Conservation (phyloP, 352 stramenopile genomes). For the Halophytophthora batemanensis region DNA sequence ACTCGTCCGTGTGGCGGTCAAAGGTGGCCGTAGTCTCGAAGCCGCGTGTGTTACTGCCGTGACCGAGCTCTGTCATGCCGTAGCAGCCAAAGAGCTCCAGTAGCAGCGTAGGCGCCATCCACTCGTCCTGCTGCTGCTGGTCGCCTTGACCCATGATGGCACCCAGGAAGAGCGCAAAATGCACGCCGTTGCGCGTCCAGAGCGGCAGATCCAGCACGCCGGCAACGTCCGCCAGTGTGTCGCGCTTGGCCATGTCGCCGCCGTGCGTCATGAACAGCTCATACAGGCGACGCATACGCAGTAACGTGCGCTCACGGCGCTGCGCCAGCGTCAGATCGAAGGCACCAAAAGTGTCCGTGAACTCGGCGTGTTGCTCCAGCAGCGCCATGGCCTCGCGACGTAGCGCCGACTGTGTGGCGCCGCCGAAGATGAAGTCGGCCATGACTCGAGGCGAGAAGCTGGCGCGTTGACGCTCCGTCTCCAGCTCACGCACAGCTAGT, state of each 20-base stretch:
- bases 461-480: constrained; percentile 38
- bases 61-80: constrained; percentile 91
- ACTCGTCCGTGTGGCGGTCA: constrained; percentile 83
- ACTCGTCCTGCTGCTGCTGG: constrained; percentile 81
- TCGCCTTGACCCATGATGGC: constrained; percentile 72
- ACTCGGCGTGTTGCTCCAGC: constrained; percentile 43
- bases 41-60: constrained; percentile 81
- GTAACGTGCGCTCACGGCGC: constrained; percentile 47
- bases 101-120: constrained; percentile 68
- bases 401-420: constrained; percentile 34
- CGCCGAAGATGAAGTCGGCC: constrained; percentile 62
- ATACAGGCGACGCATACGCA: constrained; percentile 54
- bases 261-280: constrained; percentile 62
- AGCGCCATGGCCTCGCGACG: constrained; percentile 52
- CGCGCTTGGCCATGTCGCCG: constrained; percentile 46
- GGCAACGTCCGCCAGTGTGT: constrained; percentile 59
- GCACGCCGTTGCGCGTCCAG: constrained; percentile 76
- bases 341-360: constrained; percentile 27
- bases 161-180: constrained; percentile 82
- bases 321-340: constrained; percentile 56
- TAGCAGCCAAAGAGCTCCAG: constrained; percentile 85
- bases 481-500: constrained; percentile 41
- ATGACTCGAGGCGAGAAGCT: constrained; percentile 55
- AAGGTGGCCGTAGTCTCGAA: constrained; percentile 97
- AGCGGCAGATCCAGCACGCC: constrained; percentile 62